Base-by-base conservation (phyloP, 2,329 filamentous ascomycete genomes). In the Cercospora berteroae region DNA sequence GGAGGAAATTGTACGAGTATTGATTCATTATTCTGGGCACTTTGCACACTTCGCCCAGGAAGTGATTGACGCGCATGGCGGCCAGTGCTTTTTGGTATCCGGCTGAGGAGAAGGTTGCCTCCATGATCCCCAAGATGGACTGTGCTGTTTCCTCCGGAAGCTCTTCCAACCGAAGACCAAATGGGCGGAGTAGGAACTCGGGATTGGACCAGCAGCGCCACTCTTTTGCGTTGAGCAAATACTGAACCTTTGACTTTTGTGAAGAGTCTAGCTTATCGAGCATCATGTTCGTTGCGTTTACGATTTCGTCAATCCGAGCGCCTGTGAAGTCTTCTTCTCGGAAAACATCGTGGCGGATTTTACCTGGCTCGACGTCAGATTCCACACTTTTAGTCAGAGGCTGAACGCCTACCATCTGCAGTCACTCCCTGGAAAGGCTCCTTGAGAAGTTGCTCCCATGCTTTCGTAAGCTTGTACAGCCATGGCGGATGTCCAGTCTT, bases 131-230 rank as follows among this genome's bases (percentile, higher is more conserved):
- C 42, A 91, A 79, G 5, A 89, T 83, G 27, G 83, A 79, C 23
- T 81, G 76, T 2, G 84, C 82, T 20, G 85, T 76, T 0, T 80
- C 60, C 0, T 79, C 67, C 1, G 75, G 80, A 27, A 88, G 79
- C 72, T 91, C 88, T 72, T 93, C 90, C 0, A 93, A 84, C 1
- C 90, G 86, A 1, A 93, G 77, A 5, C 90, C 90, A 76, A 90
- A 90, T 76, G 88, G 80, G 63, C 86, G 85, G 13, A 93, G 80
- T 0, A 92, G 81, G 71, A 93, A 90, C 75, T 93, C 90, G 0
- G 90, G 90, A 75, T 93, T 93, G 6, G 84, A 86, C 86, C 86
- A 88, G 10, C 89, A 87, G 58, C 90, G 86, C 89, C 90, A 93
- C 74, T 91, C 87, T 1, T 86, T 86, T 1, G 88, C 88, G 79